A percentile compares a stretch with the other conserved stretches of the same genome.
Conservation (phyloP, 768 basidiomycete genomes). For the Lactifluus volemus region DNA sequence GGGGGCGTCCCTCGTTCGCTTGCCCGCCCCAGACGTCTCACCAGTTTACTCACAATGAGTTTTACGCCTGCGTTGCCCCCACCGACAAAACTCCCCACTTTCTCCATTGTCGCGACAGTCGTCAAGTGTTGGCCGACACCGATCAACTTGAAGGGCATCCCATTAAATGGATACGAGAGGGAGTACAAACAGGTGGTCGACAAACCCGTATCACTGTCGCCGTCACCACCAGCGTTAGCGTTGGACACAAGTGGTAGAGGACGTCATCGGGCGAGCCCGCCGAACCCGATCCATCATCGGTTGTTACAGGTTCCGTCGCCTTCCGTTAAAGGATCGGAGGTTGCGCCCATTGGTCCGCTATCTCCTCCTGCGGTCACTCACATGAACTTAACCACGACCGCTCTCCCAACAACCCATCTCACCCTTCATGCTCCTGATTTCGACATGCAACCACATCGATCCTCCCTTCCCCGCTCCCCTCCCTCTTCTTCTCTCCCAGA, state of each 20-base stretch:
- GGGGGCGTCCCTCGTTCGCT: no score
- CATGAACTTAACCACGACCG: constrained; percentile 36
- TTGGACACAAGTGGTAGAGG: background rate
- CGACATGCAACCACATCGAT: constrained; percentile 58
- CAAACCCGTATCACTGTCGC: constrained; percentile 18
- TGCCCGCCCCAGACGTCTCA: background rate
- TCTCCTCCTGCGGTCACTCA: constrained; percentile 37
- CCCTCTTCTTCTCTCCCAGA: background rate
- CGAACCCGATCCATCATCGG: constrained; percentile 1
- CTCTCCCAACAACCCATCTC: constrained; percentile 50
- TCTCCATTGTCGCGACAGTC: constrained; percentile 32
- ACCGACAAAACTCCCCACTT: background rate
- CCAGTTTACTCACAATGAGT: background rate
- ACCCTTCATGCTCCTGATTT: constrained; percentile 83
- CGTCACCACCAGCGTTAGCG: constrained; percentile 20
- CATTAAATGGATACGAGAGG: constrained; percentile 23
- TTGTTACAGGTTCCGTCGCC: constrained; percentile 15
- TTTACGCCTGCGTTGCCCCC: background rate
- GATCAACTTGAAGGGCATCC: constrained; percentile 43
- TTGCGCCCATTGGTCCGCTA: constrained; percentile 38
- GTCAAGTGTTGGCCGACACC: constrained; percentile 58
- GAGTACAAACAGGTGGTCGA: constrained; percentile 27
- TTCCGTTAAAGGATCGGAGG: constrained; percentile 23
- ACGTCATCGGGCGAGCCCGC: background rate
- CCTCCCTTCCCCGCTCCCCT: constrained; percentile 17